A percentile compares a stretch with the other conserved stretches of the same genome.
Conservation (phyloP, 2,329 filamentous ascomycete genomes). For the Beauveria varroae region DNA sequence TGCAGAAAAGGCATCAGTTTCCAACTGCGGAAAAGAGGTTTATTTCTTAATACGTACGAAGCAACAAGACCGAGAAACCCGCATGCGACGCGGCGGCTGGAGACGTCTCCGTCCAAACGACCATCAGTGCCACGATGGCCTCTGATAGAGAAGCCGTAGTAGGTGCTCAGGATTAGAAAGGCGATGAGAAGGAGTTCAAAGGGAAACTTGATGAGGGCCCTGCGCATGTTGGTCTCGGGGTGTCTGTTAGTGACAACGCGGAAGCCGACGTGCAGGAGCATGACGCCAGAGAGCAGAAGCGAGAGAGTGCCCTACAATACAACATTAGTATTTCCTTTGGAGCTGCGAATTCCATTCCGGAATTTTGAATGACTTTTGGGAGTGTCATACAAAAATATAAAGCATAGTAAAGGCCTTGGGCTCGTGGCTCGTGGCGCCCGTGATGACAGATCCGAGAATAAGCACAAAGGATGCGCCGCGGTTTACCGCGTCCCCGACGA, state of each 20-base stretch:
- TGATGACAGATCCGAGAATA: not conserved
- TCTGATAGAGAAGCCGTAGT: not conserved
- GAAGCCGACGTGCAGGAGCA: not conserved
- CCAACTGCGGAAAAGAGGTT: rapidly evolving
- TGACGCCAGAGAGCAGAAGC: not conserved
- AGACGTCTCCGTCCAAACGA: not conserved
- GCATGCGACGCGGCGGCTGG: constrained; percentile 5
- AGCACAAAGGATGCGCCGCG: not conserved
- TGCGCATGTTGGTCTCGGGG: constrained; percentile 6
- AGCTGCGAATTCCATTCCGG: no score
- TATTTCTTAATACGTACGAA: not conserved
- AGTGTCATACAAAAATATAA: constrained; percentile 5
- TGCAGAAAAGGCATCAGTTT: not conserved
- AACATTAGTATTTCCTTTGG: not conserved
- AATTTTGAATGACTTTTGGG: not conserved
- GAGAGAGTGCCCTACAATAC: not conserved
- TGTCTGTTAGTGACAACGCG: not conserved
- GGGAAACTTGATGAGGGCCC: not conserved
- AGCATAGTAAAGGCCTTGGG: constrained; percentile 7
- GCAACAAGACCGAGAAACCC: constrained; percentile 7
- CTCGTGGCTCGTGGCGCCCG: constrained; percentile 6
- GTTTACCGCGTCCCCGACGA: constrained; percentile 4
- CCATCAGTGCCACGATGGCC: not conserved
- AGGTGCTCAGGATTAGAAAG: not conserved
- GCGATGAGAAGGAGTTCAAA: constrained; percentile 2